phyloP scores from a whole-genome alignment of 257 asterid species.

The Scutellaria baicalensis region DNA sequence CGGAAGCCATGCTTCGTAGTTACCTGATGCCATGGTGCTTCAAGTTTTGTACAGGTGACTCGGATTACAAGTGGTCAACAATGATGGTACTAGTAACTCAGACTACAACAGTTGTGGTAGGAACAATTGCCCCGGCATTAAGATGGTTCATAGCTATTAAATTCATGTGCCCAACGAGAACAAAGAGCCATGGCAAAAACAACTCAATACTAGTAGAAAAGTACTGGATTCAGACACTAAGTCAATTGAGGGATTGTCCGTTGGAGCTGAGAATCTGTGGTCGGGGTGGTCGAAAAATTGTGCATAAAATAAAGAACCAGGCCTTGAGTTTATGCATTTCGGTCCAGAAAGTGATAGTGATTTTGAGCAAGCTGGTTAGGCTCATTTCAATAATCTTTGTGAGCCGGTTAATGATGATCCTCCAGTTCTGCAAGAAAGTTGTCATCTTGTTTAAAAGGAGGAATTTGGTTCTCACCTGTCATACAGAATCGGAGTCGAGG shows the following conservation, averaged over 20 bases:
- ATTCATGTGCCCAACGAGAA: slow-evolving; percentile 49
- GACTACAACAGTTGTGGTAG: slow-evolving; percentile 47
- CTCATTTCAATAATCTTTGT: slow-evolving; percentile 38
- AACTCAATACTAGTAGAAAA: slow-evolving; percentile 33
- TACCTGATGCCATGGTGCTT: slow-evolving; percentile 43
- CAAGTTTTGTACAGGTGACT: slow-evolving; percentile 54
- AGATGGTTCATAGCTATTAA: slow-evolving; percentile 59
- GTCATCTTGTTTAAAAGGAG: slow-evolving; percentile 21
- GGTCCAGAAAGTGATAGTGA: slow-evolving; percentile 47
- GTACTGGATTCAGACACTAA: slow-evolving; percentile 50
- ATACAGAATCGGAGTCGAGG: slow-evolving; percentile 26
- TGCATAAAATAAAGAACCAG: slow-evolving; percentile 31
- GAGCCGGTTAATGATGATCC: slow-evolving; percentile 18
- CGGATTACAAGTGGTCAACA: slow-evolving; percentile 80
- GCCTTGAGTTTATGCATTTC: slow-evolving; percentile 36
- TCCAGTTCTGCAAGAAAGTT: slow-evolving; percentile 20
- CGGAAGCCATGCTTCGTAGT: slow-evolving; percentile 52
- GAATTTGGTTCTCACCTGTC: slow-evolving; percentile 1
- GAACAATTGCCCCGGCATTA: slow-evolving; percentile 63
- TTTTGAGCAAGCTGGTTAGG: slow-evolving; percentile 52
- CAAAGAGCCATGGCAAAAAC: slow-evolving; percentile 2
- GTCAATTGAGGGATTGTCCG: slow-evolving; percentile 47
- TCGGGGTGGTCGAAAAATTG: slow-evolving; percentile 32
- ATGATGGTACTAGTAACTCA: slow-evolving; percentile 47
- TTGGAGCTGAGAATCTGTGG: slow-evolving; percentile 35